Percentiles rank a stretch among this genome's conserved stretches.
phyloP scores from a whole-genome alignment of 371 early-diverging fungal species.

The Haplosporangium sp. region DNA sequence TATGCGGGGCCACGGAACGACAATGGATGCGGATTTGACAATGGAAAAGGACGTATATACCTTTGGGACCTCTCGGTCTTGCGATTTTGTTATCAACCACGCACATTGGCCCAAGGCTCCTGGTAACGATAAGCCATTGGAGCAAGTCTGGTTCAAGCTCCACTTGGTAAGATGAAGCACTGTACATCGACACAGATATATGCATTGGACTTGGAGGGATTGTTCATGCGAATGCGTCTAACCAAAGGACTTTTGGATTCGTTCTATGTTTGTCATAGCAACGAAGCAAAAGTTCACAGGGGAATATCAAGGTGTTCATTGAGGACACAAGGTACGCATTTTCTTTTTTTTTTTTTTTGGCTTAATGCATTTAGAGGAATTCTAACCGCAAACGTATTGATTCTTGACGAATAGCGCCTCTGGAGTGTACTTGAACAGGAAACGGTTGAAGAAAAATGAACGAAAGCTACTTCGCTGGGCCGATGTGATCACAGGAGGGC shows the following conservation, averaged over 20 bases:
- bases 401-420: constrained; percentile 1
- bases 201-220: not conserved
- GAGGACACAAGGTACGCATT: constrained; percentile 16
- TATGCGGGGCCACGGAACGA: constrained; percentile 12
- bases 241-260: too few relatives aligned
- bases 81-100: constrained; percentile 21
- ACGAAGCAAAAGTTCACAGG: not conserved
- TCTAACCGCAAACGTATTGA: not conserved
- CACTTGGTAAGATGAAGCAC: constrained; percentile 10
- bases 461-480: constrained; percentile 8
- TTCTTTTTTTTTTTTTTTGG: too few relatives aligned
- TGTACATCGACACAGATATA: too few relatives aligned
- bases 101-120: constrained; percentile 13
- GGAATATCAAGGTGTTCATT: constrained; percentile 1
- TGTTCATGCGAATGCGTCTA: not conserved
- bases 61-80: constrained; percentile 18
- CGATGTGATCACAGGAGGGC: constrained; percentile 10
- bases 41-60: not conserved
- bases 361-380: too few relatives aligned
- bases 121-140: not conserved
- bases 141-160: constrained; percentile 27
- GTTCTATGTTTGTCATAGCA: not conserved
- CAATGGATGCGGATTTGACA: constrained; percentile 12
- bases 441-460: not conserved
- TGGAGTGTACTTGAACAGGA: constrained; percentile 19